Evolutionary conservation across 768 basidiomycete genomes (phyloP).

Genomic region (Arthromyces matolae): DNA sequence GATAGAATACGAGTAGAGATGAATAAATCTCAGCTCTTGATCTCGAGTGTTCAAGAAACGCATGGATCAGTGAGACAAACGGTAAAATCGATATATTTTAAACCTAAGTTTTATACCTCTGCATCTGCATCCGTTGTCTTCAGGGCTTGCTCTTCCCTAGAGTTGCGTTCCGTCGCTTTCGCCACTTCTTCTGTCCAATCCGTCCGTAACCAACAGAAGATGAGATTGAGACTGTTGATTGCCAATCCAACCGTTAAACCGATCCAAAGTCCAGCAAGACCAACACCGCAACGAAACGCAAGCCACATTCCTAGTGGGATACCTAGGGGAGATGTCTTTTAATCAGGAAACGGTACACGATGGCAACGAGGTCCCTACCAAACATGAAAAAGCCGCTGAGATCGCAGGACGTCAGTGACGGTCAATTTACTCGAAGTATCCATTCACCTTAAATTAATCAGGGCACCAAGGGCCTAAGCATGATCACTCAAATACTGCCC

Average conservation of each 20-base stretch:
- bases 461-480: conserved; percentile 58
- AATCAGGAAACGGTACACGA: not conserved
- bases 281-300: conserved; percentile 2
- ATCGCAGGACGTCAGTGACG: not conserved
- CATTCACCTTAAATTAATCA: conserved; percentile 72
- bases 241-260: conserved; percentile 5
- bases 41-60: too few species aligned
- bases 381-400: conserved; percentile 1
- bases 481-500: not conserved
- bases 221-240: not conserved
- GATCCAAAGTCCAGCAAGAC: conserved; percentile 9
- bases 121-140: not conserved
- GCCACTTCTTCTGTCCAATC: conserved; percentile 10
- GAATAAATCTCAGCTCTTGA: too few species aligned
- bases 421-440: not conserved
- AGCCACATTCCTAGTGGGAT: conserved; percentile 2
- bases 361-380: not conserved
- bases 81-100: too few species aligned
- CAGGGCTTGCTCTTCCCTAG: not conserved
- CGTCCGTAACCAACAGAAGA: conserved; percentile 3
- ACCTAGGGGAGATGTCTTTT: not conserved
- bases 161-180: conserved; percentile 7
- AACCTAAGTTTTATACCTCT: too few species aligned
- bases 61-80: too few species aligned
- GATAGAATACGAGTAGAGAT: too few species aligned